phyloP scores from a whole-genome alignment of 2,329 filamentous ascomycete species.

The Raffaelea arxii region DNA sequence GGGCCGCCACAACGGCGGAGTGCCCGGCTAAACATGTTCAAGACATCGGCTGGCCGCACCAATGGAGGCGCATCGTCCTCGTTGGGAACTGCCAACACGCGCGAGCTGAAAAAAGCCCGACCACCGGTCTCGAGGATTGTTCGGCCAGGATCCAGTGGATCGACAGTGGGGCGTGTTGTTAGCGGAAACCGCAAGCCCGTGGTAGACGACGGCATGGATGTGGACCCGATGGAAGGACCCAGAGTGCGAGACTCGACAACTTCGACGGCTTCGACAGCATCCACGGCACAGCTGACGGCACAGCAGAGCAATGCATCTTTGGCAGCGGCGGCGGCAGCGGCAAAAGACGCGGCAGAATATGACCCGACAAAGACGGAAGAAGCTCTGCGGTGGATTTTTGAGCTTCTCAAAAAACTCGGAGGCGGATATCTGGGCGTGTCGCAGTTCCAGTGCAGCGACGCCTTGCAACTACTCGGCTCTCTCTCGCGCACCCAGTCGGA shows the following conservation, averaged over 20 bases:
- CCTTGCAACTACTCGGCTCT: slow-evolving; percentile 62
- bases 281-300: slow-evolving; percentile 7
- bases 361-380: slow-evolving; percentile 63
- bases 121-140: slow-evolving; percentile 59
- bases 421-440: slow-evolving; percentile 69
- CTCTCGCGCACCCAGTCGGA: slow-evolving; percentile 70
- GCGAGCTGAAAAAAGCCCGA: slow-evolving; percentile 78
- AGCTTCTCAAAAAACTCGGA: slow-evolving; percentile 73
- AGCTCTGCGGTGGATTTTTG: slow-evolving; percentile 64
- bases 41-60: slow-evolving; percentile 56
- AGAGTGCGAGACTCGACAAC: slow-evolving; percentile 9
- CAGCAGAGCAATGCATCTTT: not conserved
- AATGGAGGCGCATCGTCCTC: slow-evolving; percentile 50
- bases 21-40: slow-evolving; percentile 59
- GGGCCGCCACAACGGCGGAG: slow-evolving; percentile 58
- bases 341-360: slow-evolving; percentile 25
- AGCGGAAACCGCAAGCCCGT: slow-evolving; percentile 79
- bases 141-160: slow-evolving; percentile 53
- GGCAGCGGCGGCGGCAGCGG: slow-evolving; percentile 13
- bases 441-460: slow-evolving; percentile 69
- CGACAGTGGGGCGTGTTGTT: slow-evolving; percentile 74
- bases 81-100: too few relatives aligned
- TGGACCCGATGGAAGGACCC: slow-evolving; percentile 53
- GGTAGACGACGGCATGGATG: slow-evolving; percentile 57
- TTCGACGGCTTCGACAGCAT: not conserved